Conservation (phyloP, 179 eudicot species). For the Nepenthes alata region DNA sequence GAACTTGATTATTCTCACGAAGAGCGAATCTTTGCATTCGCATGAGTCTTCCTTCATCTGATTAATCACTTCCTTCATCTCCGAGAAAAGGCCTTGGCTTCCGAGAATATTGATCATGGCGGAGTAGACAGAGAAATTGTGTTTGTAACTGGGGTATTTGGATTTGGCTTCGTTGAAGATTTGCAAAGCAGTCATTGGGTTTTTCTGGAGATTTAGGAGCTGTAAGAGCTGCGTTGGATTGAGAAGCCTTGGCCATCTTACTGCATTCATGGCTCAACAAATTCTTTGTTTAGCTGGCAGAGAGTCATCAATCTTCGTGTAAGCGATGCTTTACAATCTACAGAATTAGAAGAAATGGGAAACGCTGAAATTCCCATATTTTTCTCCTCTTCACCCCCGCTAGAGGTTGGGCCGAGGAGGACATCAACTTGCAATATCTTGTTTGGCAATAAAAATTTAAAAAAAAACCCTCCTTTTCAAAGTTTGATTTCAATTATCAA, state of each 20-base stretch:
- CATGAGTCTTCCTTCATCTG: slow-evolving; percentile 72
- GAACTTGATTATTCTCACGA: slow-evolving; percentile 41
- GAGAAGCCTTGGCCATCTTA: slow-evolving; percentile 71
- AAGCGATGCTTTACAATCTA: no score
- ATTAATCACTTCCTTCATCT: slow-evolving; percentile 62
- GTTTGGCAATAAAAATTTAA: no score
- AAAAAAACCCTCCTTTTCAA: no score
- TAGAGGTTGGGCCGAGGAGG: no score
- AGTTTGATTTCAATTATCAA: no score
- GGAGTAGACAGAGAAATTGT: slow-evolving; percentile 69
- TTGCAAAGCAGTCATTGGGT: slow-evolving; percentile 51
- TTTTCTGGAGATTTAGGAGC: slow-evolving; percentile 56
- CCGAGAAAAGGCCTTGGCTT: slow-evolving; percentile 35
- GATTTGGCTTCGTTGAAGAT: slow-evolving; percentile 62
- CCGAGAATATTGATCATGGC: slow-evolving; percentile 68
- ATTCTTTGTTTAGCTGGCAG: no score
- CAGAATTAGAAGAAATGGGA: no score
- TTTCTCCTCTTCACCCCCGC: no score
- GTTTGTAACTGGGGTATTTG: slow-evolving; percentile 56
- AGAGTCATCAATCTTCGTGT: no score
- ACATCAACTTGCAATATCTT: no score
- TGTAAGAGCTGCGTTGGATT: slow-evolving; percentile 62
- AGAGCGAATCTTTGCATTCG: slow-evolving; percentile 57
- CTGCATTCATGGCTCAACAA: slow-evolving; percentile 24
- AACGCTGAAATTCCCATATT: no score